These are phyloP conservation scores for Fusarium robinianum DNA, from an alignment of 2,329 filamentous ascomycete genomes.

Conservation along the genomic window DNA sequence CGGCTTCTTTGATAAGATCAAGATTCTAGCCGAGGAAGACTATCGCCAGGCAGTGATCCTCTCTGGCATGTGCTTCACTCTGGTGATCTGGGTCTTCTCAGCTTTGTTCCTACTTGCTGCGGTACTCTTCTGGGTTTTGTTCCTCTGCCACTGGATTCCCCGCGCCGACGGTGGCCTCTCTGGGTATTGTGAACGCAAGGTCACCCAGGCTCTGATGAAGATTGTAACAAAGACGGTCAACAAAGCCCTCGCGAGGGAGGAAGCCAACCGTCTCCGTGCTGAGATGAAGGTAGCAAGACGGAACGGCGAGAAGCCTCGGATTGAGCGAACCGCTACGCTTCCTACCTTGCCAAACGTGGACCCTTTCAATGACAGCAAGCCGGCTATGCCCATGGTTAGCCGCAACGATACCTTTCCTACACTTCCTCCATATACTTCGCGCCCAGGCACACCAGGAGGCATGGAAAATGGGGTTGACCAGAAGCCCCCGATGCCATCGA, in stretches of 20 bases:
- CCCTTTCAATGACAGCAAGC: slow-evolving; percentile 50
- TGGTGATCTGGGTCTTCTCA: slow-evolving; percentile 86
- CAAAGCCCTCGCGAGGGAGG: slow-evolving; percentile 82
- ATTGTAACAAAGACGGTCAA: slow-evolving; percentile 89
- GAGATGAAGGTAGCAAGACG: slow-evolving; percentile 57
- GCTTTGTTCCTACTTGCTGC: slow-evolving; percentile 76
- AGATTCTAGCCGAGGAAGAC: slow-evolving; percentile 71
- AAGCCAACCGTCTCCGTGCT: slow-evolving; percentile 60
- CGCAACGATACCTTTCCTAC: slow-evolving; percentile 65
- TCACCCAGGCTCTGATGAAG: slow-evolving; percentile 80
- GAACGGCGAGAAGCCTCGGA: slow-evolving; percentile 54
- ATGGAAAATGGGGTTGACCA: slow-evolving; percentile 59
- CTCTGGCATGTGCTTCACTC: slow-evolving; percentile 88
- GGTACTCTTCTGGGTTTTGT: slow-evolving; percentile 79
- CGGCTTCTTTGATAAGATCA: slow-evolving; percentile 84
- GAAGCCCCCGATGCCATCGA: slow-evolving; percentile 52
- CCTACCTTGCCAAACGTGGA: slow-evolving; percentile 58
- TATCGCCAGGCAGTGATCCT: slow-evolving; percentile 81
- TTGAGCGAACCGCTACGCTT: slow-evolving; percentile 67
- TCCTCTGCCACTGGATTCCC: slow-evolving; percentile 92
- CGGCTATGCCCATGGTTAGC: slow-evolving; percentile 61
- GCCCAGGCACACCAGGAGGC: slow-evolving; percentile 57
- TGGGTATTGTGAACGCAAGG: slow-evolving; percentile 88
- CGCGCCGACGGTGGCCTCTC: slow-evolving; percentile 77
- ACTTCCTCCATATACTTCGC: slow-evolving; percentile 65